These are phyloP conservation scores for Candida oleophila DNA, from an alignment of 805 yeast species.

Conservation along the genomic window DNA sequence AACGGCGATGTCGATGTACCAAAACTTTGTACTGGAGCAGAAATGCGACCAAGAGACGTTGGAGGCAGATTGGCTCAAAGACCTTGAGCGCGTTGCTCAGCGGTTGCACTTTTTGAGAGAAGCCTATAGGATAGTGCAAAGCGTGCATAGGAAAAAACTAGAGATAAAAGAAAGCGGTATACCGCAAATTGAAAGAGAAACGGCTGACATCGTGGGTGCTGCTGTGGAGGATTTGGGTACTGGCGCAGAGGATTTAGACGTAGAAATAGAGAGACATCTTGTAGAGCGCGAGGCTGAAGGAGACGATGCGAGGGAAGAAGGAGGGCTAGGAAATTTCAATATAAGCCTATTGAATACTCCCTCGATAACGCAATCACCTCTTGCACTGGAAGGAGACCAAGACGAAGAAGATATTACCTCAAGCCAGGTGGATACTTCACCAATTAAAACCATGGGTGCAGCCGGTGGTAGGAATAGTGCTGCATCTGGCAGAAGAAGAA, in stretches of 20 bases:
- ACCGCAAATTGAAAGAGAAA: background rate
- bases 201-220: background rate
- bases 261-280: background rate
- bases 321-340: too few species aligned
- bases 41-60: slow-evolving; percentile 2
- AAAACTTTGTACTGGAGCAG: background rate
- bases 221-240: background rate
- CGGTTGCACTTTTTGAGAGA: slow-evolving; percentile 28
- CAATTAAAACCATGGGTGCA: background rate
- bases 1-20: slow-evolving; percentile 4
- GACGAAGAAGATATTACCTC: background rate
- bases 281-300: background rate
- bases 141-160: slow-evolving; percentile 17
- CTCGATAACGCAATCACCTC: background rate
- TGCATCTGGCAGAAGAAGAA: background rate
- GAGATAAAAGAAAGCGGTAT: background rate
- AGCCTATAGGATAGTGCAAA: slow-evolving; percentile 23
- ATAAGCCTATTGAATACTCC: background rate
- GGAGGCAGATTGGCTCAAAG: slow-evolving; percentile 24
- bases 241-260: background rate
- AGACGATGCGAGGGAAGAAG: background rate
- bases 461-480: background rate
- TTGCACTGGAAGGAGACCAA: background rate
- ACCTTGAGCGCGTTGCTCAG: slow-evolving; percentile 23
- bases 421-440: background rate